Evolutionary conservation across 1,284 basidiomycete species (phyloP), one percentile per base, ranked within the genome.

Genomic region (Wallemia mellicola): DNA sequence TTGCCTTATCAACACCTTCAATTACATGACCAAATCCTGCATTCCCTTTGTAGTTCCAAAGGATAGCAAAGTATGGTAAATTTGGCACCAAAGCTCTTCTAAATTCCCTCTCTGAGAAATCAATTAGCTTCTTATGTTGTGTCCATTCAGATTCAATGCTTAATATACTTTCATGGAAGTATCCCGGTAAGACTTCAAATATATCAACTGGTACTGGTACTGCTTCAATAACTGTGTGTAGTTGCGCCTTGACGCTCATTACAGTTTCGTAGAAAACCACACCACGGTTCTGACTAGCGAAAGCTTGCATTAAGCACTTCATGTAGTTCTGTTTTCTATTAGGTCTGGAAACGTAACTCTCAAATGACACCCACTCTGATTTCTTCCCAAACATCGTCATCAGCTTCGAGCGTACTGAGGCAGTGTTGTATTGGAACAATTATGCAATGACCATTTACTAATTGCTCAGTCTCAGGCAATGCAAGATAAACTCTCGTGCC

Each of bases 361-460:
- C n/a, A n/a, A n/a, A n/a, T n/a, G n/a, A n/a, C n/a, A n/a, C 82
- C 60, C 67, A 91, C 89, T 70, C 77, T 77, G 61, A 88, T 79
- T 76, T 95, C 89, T 62, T 94, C 89, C 94, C 94, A 99, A 33
- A 91, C 84, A 66, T 98, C 92, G 63, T 96, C 91, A 65, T 99
- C 94, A 24, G 82, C 84, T 69, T 98, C 94, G 1, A 99, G 74
- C 73, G 82, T 83, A 60, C 79, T 83, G 48, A 98, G 70, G 68
- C 88, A 82, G 69, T 99, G 94, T 64, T 92, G 85, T 55, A 95
- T 84, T 0, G 94, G 94, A 1, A 95, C 88, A 64, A 99, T 96
- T 28, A 88, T 73, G 67, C 87, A 89, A 67, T 99, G 94, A 0
- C 87, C 87, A 0, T 79, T 74, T 0, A 87, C 78, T 5, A 98